Evolutionary conservation across 805 yeast species (phyloP).

Genomic region (Naumovozyma baii): DNA sequence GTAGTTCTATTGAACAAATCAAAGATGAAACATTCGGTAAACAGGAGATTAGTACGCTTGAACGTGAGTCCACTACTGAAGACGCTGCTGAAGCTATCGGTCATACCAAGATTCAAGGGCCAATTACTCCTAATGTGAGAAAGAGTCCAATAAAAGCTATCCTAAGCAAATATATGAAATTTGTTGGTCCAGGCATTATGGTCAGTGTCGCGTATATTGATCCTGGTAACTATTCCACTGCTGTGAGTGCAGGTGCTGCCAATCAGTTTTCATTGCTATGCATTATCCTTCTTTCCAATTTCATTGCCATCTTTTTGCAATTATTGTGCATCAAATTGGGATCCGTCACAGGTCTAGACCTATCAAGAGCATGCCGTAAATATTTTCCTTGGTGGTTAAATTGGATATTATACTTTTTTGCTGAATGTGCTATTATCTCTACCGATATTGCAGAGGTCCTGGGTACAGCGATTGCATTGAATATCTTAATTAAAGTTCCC

Average conservation of each 20-base stretch:
- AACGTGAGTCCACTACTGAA: no score
- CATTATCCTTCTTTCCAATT: constrained; percentile 63
- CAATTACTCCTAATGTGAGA: not conserved
- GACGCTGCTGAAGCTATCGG: not conserved
- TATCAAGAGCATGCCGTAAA: constrained; percentile 73
- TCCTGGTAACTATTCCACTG: constrained; percentile 88
- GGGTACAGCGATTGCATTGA: constrained; percentile 82
- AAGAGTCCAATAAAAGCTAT: constrained; percentile 2
- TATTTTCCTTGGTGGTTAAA: constrained; percentile 64
- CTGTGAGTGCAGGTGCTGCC: constrained; percentile 80
- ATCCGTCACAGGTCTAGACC: constrained; percentile 78
- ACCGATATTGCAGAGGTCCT: constrained; percentile 93
- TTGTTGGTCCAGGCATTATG: constrained; percentile 82
- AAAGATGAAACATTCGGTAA: no score
- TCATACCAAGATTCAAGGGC: not conserved
- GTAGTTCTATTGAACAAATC: no score
- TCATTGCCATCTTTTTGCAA: constrained; percentile 77
- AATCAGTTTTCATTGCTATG: constrained; percentile 66
- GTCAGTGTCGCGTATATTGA: constrained; percentile 88
- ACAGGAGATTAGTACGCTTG: no score
- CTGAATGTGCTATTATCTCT: constrained; percentile 82
- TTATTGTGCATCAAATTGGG: constrained; percentile 78
- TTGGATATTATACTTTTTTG: constrained; percentile 55
- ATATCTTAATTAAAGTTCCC: constrained; percentile 67
- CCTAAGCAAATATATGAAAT: constrained; percentile 47